Conservation (phyloP, 1,139 yeast species). For the Chernovozyma sophiae-reginae region DNA sequence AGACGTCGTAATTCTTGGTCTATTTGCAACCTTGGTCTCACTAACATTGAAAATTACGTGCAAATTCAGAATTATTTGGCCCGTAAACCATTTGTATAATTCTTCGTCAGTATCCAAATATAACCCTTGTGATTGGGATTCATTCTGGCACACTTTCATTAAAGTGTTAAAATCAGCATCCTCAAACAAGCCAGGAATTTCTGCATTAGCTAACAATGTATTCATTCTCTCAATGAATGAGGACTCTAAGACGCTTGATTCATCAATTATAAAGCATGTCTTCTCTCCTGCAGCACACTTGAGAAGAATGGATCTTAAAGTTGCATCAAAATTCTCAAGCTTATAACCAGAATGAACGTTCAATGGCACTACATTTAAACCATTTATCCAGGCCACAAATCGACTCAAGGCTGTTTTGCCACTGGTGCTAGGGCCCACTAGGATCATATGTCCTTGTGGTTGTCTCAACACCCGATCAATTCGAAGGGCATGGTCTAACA, state of each 20-base stretch:
- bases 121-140: slow-evolving; percentile 57
- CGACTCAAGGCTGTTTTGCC: slow-evolving; percentile 76
- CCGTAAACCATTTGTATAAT: slow-evolving; percentile 68
- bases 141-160: slow-evolving; percentile 55
- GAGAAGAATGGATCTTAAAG: slow-evolving; percentile 51
- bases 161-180: slow-evolving; percentile 62
- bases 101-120: slow-evolving; percentile 71
- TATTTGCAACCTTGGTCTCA: slow-evolving; percentile 41
- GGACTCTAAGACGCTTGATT: slow-evolving; percentile 70
- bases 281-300: slow-evolving; percentile 53
- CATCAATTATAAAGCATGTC: slow-evolving; percentile 75
- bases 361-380: slow-evolving; percentile 59
- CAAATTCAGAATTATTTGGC: slow-evolving; percentile 62
- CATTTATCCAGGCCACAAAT: slow-evolving; percentile 93
- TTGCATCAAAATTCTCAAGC: slow-evolving; percentile 62
- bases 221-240: slow-evolving; percentile 90
- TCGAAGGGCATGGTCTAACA: slow-evolving; percentile 71
- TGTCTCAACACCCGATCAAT: slow-evolving; percentile 82
- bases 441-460: slow-evolving; percentile 84
- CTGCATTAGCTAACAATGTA: slow-evolving; percentile 86
- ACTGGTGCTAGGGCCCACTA: slow-evolving; percentile 82
- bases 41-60: slow-evolving; percentile 82
- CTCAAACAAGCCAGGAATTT: slow-evolving; percentile 84
- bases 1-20: slow-evolving; percentile 55
- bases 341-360: slow-evolving; percentile 53